phyloP scores from a whole-genome alignment of 768 basidiomycete species.

The Tulasnella sp. region DNA sequence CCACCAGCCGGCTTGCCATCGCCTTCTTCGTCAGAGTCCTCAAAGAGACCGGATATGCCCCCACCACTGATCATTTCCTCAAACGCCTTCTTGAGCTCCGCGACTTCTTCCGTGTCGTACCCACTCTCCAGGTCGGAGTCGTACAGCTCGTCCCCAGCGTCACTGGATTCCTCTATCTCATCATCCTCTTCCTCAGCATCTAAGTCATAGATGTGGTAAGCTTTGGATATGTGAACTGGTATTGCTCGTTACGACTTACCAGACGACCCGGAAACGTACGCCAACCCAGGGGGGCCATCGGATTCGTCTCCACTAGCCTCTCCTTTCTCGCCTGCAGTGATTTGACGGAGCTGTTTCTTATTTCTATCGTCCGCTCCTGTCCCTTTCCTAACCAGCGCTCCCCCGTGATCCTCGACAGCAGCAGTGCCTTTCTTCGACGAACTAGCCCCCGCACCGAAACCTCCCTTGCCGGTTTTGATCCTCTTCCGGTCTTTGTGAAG shows the following conservation, averaged over 20 bases:
- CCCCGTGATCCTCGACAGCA: background rate
- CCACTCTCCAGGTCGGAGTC: constrained; percentile 27
- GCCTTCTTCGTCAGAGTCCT: background rate
- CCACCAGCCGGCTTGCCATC: constrained; percentile 19
- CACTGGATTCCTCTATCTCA: constrained; percentile 22
- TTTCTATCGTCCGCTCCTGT: background rate
- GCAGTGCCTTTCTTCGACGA: background rate
- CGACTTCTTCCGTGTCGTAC: constrained; percentile 61
- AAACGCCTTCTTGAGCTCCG: constrained; percentile 45
- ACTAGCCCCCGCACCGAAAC: background rate
- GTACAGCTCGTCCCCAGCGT: constrained; percentile 27
- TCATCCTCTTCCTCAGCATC: constrained; percentile 19
- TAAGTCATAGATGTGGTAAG: background rate
- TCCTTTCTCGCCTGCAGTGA: constrained; percentile 5
- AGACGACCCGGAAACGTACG: constrained; percentile 24
- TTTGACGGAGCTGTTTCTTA: background rate
- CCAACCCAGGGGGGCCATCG: constrained; percentile 20
- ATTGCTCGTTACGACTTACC: background rate
- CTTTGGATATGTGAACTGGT: background rate
- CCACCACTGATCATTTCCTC: constrained; percentile 44
- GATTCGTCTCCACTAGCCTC: background rate
- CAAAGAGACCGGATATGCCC: background rate
- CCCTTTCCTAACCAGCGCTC: background rate
- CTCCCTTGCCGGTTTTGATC: background rate
- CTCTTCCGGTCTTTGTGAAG: constrained; percentile 7